A percentile compares a stretch with the other conserved stretches of the same genome.
Conservation (phyloP, 164 flowering plant species). For the Aristolochia fimbriata region DNA sequence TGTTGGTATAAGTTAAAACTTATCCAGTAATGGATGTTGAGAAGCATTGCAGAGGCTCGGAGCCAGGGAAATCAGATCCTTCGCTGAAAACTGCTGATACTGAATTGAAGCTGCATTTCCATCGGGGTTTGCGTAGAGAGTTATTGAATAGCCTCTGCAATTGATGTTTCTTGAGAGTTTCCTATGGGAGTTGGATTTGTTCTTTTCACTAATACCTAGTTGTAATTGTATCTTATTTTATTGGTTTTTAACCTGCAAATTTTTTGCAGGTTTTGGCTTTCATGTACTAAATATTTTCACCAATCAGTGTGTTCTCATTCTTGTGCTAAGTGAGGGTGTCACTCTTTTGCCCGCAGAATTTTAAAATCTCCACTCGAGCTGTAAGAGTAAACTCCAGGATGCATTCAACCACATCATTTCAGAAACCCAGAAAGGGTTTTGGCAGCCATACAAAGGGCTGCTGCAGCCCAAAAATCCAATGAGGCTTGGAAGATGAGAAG, state of each 20-base stretch:
- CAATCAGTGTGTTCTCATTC: no score
- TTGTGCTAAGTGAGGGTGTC: no score
- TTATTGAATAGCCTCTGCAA: not conserved
- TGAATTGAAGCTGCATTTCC: not conserved
- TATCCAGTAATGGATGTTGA: not conserved
- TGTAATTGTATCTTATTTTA: not conserved
- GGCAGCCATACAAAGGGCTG: no score
- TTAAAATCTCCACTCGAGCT: no score
- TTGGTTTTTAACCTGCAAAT: not conserved
- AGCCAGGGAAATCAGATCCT: not conserved
- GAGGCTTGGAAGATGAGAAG: no score
- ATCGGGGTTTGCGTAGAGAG: not conserved
- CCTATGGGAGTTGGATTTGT: slow-evolving; percentile 1
- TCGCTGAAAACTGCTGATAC: no score
- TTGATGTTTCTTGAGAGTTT: not conserved
- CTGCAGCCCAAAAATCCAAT: no score
- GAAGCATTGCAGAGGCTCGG: not conserved
- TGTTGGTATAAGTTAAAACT: no score
- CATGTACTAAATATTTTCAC: not conserved
- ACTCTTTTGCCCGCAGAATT: no score
- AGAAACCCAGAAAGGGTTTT: no score
- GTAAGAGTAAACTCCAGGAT: no score
- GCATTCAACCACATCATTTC: no score
- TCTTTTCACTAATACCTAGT: not conserved
- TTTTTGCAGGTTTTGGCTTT: slow-evolving; percentile 1